Conservation (phyloP, 805 yeast genomes). For the Maudiozyma barnettii region DNA sequence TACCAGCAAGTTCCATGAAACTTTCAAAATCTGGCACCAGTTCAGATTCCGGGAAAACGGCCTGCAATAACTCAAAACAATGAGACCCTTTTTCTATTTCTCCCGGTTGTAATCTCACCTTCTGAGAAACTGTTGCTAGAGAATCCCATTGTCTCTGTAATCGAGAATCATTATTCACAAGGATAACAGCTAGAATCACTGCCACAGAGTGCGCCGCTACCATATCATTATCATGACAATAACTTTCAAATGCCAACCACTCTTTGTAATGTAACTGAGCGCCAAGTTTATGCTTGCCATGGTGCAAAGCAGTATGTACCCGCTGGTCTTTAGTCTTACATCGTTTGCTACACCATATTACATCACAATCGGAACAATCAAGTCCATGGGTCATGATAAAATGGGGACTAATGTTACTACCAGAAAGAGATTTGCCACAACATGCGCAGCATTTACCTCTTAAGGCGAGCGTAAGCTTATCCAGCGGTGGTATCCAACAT, state of each 20-base stretch:
- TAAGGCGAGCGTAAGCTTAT: slow-evolving; percentile 48
- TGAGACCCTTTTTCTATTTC: slow-evolving; percentile 36
- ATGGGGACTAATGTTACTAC: slow-evolving; percentile 19
- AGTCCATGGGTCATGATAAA: slow-evolving; percentile 36
- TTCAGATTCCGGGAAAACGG: slow-evolving; percentile 34
- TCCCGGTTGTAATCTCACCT: slow-evolving; percentile 40
- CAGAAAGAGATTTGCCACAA: slow-evolving; percentile 49
- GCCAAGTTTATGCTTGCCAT: slow-evolving; percentile 30
- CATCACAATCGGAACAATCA: slow-evolving; percentile 56
- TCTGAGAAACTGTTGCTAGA: slow-evolving; percentile 65
- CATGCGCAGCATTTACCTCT: slow-evolving; percentile 60
- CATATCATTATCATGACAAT: slow-evolving; percentile 58
- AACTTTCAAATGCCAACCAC: slow-evolving; percentile 39
- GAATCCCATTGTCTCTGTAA: slow-evolving; percentile 40
- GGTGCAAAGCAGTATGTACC: slow-evolving; percentile 50
- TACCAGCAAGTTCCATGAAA: slow-evolving; percentile 57
- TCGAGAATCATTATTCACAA: slow-evolving; percentile 29
- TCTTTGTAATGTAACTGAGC: neutral
- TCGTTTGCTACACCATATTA: slow-evolving; percentile 57
- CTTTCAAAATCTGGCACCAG: slow-evolving; percentile 35
- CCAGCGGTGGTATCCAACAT: slow-evolving; percentile 56
- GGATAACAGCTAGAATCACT: slow-evolving; percentile 39
- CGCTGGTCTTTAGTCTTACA: slow-evolving; percentile 46
- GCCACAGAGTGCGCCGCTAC: slow-evolving; percentile 59
- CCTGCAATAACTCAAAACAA: slow-evolving; percentile 42